Conservation (phyloP, 805 yeast genomes). For the Priceomyces melissophilus region DNA sequence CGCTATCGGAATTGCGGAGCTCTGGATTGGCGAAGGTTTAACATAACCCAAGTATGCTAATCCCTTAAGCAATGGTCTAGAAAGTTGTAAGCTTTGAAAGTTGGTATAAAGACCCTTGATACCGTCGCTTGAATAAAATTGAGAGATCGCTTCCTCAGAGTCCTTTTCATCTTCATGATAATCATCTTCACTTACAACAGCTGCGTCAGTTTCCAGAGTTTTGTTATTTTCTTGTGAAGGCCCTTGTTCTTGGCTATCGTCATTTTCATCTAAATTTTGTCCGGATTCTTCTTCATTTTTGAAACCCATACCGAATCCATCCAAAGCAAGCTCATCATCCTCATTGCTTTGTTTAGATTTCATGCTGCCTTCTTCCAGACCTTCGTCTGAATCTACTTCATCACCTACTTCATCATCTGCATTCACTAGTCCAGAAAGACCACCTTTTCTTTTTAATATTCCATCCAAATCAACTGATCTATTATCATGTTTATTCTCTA, state of each 20-base stretch:
- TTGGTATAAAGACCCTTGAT: constrained; percentile 51
- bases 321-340: constrained; percentile 40
- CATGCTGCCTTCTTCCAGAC: constrained; percentile 17
- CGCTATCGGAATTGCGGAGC: constrained; percentile 91
- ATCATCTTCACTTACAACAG: constrained; percentile 23
- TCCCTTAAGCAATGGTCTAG: constrained; percentile 89
- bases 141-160: constrained; percentile 77
- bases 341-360: constrained; percentile 28
- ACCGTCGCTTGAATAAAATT: constrained; percentile 62
- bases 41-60: constrained; percentile 74
- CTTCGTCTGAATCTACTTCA: constrained; percentile 21
- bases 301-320: constrained; percentile 47
- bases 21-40: constrained; percentile 92
- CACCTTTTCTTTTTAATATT: constrained; percentile 82
- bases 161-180: constrained; percentile 49
- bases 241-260: constrained; percentile 20
- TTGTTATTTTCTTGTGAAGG: constrained; percentile 26
- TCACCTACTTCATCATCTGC: constrained; percentile 19
- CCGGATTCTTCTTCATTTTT: constrained; percentile 36
- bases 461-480: constrained; percentile 83
- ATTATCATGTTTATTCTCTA: constrained; percentile 33
- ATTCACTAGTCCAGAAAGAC: constrained; percentile 52
- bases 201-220: constrained; percentile 16
- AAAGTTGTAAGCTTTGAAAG: constrained; percentile 74
- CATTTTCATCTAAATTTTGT: constrained; percentile 11